Base-by-base conservation (phyloP, 192 early-diverging fungal genomes). In the Diversispora eburnea region DNA sequence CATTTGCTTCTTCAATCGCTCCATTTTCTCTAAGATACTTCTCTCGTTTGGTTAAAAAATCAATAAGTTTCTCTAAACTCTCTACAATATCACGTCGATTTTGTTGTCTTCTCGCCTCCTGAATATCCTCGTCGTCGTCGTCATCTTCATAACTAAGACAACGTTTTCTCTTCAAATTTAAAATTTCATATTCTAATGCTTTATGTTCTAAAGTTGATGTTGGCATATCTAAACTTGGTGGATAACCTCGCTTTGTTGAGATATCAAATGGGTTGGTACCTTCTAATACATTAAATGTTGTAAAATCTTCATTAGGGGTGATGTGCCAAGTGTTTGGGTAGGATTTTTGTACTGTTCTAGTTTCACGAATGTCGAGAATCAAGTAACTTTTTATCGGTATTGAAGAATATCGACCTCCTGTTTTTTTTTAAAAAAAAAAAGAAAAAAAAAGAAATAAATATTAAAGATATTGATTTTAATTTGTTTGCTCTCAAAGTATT, bases 281-380 rank as follows among this genome's bases (percentile, higher is more conserved):
- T 17, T 57, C 57, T 43, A 42, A 19, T 25, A 71, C 19, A 5
- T 17, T 58, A 22, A 71, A 71, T 41, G 9, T 71, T 9, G 69
- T 59, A 45, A 71, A 71, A 33, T 71, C 69, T 13, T 4, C 39
- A 12, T 71, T 59, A 6, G 69, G 69, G 9, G 57, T 71, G 10
- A 71, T 71, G 17, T 71, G 69, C 69, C 69, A 71, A 5, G 69
- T 71, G 41, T 71, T 71, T 3, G 69, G 42, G 13, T 71, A 71
- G 10, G 69, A 39, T 47, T 71, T 71, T 22, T 46, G 3, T 46
- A 71, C 55, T 46, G 69, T 58, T 22, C 54, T 57, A 46, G 69
- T 71, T 59, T 71, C 69, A 33, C 69, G 69, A 22, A 71, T 71
- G 20, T 71, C 69, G 46, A 71, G 49, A 46, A 71, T 56, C 20